Base-by-base conservation (phyloP, 164 flowering plant species). In the Tetrastigma voinierianum region DNA sequence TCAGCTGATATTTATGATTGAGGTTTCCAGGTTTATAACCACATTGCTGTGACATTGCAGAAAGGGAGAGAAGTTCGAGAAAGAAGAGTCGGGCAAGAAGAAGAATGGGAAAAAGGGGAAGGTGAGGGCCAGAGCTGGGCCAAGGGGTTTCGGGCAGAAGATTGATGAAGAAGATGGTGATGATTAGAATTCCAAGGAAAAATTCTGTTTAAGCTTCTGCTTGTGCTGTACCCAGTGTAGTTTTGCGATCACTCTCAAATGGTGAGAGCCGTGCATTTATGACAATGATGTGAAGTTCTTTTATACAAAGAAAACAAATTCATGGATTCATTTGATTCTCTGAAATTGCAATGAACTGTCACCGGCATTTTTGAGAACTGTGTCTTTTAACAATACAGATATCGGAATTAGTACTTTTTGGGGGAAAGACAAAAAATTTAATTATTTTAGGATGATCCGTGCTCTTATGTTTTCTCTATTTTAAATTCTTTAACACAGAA, bases 21-120 rank as follows among this genome's bases (percentile, higher is more conserved):
- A 54, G 56, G 24, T 61, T 57, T 49, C 5, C 83, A 92, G 97
- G 92, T 88, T 16, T 90, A 55, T 89, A n/a, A n/a, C n/a, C n/a
- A 89, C 77, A 76, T 91, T 52, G 94, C 65, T 12, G 96, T 87
- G 66, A 83, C 87, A 11, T 69, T 92, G 81, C 80, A 80, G 83
- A 92, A 88, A 87, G 96, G 70, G 96, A 90, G 72, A 90, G 59
- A 90, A 87, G 76, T 84, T 88, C 67, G 89, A 86, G 84, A 88
- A 86, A 62, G 96, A 87, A 74, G 89, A 84, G 61, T 81, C 82
- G 2, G 82, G 79, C 18, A 81, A 83, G 81, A 79, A 78, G 75
- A 83, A 76, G 59, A 51, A 80, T 43, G 76, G 80, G 71, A 84
- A 81, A 70, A 87, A 79, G 70, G 67, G 62, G 17, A 69, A 46